Evolutionary conservation across 2,329 filamentous ascomycete genomes (phyloP), one percentile per base, ranked within the genome.

Genomic region (Penicillium aurantiogriseum): DNA sequence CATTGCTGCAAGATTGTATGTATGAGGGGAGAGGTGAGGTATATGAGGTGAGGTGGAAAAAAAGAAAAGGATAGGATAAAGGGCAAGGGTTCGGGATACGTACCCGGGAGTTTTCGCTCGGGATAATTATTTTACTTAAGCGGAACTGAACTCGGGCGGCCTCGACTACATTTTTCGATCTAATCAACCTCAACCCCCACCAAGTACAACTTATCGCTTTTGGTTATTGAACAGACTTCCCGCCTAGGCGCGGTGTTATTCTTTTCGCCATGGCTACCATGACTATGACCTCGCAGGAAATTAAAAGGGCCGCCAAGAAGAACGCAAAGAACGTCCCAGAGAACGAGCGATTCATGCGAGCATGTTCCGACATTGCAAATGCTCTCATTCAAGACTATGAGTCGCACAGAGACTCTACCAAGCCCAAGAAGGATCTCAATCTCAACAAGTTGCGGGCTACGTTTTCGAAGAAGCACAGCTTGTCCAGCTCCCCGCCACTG

Each of bases 331-430:
- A 96, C 13, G 85, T 91, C 2, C 91, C 94, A 27, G 94, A 99
- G 77, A 96, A 92, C 76, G 94, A 99, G 78, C 88, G 94, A 51
- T 97, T 90, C 74, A 85, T 97, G 75, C 86, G 92, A 74, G 94
- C 92, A 67, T 99, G 95, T 76, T 92, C 93, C 61, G 95, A 99
- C 68, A 92, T 99, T 69, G 93, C 92, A 51, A 95, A 91, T 71
- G 89, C 88, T 53, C 84, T 99, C 47, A 96, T 99, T 67, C 91
- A 97, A 71, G 93, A 97, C 70, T 91, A 96, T 72, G 92, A 97
- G 76, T 83, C 89, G 29, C 84, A 88, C 64, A 87, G 87, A 66
- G 88, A 95, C 71, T 83, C 85, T 50, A 87, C 85, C 46, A 87
- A 86, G 60, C 84, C 88, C 0, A 87, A 86, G 71, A 91, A 88